Conservation (phyloP, 2,329 filamentous ascomycete genomes). For the Neurospora sp. region DNA sequence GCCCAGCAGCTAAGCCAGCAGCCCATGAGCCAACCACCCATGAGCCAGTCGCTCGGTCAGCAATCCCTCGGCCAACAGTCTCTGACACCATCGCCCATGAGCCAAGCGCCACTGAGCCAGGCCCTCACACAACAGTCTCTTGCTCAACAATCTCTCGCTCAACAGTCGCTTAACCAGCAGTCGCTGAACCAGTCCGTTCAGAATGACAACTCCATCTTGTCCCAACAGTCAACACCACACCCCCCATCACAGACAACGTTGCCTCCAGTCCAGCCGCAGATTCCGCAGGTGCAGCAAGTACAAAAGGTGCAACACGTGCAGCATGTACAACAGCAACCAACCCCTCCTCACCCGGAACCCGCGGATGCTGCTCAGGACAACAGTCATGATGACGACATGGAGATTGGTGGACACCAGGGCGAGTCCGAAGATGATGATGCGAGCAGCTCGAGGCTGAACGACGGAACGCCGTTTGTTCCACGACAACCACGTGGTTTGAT, state of each 20-base stretch:
- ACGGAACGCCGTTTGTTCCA: constrained; percentile 40
- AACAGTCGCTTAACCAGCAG: constrained; percentile 14
- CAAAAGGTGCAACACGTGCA: constrained; percentile 23
- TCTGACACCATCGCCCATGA: constrained; percentile 20
- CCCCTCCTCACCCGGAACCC: constrained; percentile 14
- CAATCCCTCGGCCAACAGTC: constrained; percentile 13
- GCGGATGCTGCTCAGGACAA: constrained; percentile 25
- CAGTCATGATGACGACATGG: constrained; percentile 39
- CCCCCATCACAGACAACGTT: constrained; percentile 21
- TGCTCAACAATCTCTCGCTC: constrained; percentile 2
- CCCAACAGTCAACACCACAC: constrained; percentile 30
- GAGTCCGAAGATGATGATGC: constrained; percentile 32
- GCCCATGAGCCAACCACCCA: constrained; percentile 17
- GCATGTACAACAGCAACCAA: constrained; percentile 25
- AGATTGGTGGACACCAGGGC: constrained; percentile 36
- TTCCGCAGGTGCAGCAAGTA: constrained; percentile 29
- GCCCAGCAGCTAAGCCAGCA: constrained; percentile 22
- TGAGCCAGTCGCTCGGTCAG: constrained; percentile 14
- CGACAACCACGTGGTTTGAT: constrained; percentile 45
- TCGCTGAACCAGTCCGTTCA: constrained; percentile 31
- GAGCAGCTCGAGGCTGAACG: constrained; percentile 35
- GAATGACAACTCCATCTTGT: constrained; percentile 30
- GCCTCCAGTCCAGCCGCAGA: constrained; percentile 17
- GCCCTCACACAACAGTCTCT: constrained; percentile 2
- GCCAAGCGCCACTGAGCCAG: constrained; percentile 20